Conservation (phyloP, 2,329 filamentous ascomycete species). For the Clonostachys byssicola region DNA sequence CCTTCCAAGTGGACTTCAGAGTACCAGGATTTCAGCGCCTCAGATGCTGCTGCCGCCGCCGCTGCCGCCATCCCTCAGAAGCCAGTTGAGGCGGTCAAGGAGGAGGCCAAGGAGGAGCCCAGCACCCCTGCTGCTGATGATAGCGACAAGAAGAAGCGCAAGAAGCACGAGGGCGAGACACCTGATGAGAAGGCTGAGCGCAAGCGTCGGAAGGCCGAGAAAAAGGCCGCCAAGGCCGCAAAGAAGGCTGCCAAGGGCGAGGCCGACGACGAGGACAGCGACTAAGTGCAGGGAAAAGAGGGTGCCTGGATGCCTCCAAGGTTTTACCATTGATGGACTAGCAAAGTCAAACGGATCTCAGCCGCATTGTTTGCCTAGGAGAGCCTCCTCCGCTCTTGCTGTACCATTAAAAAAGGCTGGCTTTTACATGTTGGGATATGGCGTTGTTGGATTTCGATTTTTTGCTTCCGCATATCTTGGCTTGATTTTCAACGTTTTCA, state of each 20-base stretch:
- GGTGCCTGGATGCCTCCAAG: background rate
- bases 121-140: conserved; percentile 39
- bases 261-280: conserved; percentile 48
- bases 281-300: conserved; percentile 22
- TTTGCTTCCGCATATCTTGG: background rate
- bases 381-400: background rate
- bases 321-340: background rate
- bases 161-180: conserved; percentile 78
- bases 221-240: conserved; percentile 52
- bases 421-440: conserved; percentile 1
- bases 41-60: conserved; percentile 37
- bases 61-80: conserved; percentile 36
- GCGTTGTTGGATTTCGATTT: conserved; percentile 2
- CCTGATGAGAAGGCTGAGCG: conserved; percentile 62
- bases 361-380: background rate
- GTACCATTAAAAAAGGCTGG: conserved; percentile 3
- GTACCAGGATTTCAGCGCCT: conserved; percentile 84
- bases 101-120: conserved; percentile 27
- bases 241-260: conserved; percentile 50
- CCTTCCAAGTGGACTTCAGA: conserved; percentile 88
- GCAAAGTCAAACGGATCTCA: too few relatives aligned
- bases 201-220: conserved; percentile 56
- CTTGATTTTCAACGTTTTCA: background rate
- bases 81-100: conserved; percentile 26
- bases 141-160: conserved; percentile 63